Evolutionary conservation across 805 yeast species (phyloP), one percentile per base, ranked within the genome.

Genomic region (Sugiyamaella floridensis): DNA sequence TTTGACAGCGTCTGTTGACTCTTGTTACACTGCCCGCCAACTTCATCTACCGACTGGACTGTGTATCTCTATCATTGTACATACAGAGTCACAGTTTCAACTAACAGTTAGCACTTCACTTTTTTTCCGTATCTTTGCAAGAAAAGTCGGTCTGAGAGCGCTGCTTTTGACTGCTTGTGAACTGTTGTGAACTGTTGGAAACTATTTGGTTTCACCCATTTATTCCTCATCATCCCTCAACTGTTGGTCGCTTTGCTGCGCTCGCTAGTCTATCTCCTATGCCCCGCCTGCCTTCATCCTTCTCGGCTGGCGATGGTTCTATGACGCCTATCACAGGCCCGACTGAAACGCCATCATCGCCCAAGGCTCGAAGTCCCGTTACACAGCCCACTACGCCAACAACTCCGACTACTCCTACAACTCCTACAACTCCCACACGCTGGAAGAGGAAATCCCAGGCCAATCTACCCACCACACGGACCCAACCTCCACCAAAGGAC

Each of bases 361-460:
- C 37, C n/a, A 10, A 32, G n/a, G 37, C 37, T 14, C 37, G 37
- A 14, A 42, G 28, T 19, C 47, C 47, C 26, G 26, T 22, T 22
- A 22, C 26, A 22, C 26, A 22, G 26, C 26, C 26, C 3, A 32
- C 47, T 9, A 32, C 47, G 10, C 19, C 47, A 3, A 4, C 47
- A 16, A 11, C 29, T 16, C 34, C 29, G 34, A 4, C 28, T 8
- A 20, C 51, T 4, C 44, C 51, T 7, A 14, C 32, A 14, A 28
- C 51, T 4, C 51, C 51, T 22, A 40, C 44, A 15, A 47, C 50
- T 12, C 51, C 51, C 10, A 49, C 48, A 1, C 41, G 52, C 18
- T 49, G 52, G 52, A 45, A 37, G 19, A 19, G 48, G 11, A 49
- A 49, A 37, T 49, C 52, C 16, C 51, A 32, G 37, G 4, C 37